Conservation (phyloP, 2,329 filamentous ascomycete species). For the Sordariomycetes sp. region DNA sequence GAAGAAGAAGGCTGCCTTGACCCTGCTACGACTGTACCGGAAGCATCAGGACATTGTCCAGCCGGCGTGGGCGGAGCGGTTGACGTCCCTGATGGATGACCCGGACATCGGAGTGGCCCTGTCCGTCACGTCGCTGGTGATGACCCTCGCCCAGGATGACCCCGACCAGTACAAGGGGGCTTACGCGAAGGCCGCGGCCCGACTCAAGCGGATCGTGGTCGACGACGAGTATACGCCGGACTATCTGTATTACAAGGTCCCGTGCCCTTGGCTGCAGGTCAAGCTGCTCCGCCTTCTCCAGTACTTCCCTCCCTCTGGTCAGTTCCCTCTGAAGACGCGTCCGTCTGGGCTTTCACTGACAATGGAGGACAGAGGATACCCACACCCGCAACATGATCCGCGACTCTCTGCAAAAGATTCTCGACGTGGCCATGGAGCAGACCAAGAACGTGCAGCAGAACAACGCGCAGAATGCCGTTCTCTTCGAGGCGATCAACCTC, state of each 20-base stretch:
- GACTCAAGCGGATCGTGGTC: constrained; percentile 79
- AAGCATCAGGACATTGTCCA: constrained; percentile 92
- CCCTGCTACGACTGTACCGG: constrained; percentile 81
- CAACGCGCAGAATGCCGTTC: constrained; percentile 93
- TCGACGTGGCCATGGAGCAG: constrained; percentile 82
- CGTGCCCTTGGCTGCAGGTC: constrained; percentile 95
- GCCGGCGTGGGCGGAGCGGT: constrained; percentile 92
- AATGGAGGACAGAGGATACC: constrained; percentile 59
- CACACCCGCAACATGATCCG: constrained; percentile 86
- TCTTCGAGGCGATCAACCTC: constrained; percentile 97
- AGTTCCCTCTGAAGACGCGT: constrained; percentile 12
- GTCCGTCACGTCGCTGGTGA: constrained; percentile 89
- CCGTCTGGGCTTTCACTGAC: constrained; percentile 9
- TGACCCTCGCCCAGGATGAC: constrained; percentile 87
- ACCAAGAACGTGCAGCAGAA: constrained; percentile 99
- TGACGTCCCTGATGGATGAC: constrained; percentile 98
- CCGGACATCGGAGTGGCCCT: constrained; percentile 85
- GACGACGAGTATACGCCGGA: constrained; percentile 82
- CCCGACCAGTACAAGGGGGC: constrained; percentile 89
- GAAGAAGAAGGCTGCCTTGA: constrained; percentile 97
- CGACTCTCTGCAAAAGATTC: constrained; percentile 78
- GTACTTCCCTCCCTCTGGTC: constrained; percentile 90
- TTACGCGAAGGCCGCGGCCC: constrained; percentile 84
- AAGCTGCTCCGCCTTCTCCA: constrained; percentile 86
- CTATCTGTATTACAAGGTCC: constrained; percentile 99